phyloP scores from a whole-genome alignment of 495 filamentous ascomycete species.

The Xylaria sp. region DNA sequence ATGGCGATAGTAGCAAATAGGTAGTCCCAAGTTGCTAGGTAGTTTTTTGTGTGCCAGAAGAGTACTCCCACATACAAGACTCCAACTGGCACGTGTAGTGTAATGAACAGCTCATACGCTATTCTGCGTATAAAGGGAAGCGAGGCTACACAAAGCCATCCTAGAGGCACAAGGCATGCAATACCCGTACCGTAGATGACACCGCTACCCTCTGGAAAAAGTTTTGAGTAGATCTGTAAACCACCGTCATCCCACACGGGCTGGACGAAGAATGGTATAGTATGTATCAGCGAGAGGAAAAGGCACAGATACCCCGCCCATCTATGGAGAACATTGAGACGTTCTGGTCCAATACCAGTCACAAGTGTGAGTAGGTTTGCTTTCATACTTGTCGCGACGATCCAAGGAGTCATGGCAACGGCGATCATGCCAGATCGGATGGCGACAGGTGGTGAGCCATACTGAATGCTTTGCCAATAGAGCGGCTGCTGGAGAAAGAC shows the following conservation, averaged over 20 bases:
- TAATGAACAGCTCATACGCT: slow-evolving; percentile 83
- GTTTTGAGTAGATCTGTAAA: slow-evolving; percentile 65
- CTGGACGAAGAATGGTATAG: slow-evolving; percentile 86
- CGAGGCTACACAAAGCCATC: slow-evolving; percentile 83
- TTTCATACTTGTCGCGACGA: slow-evolving; percentile 88
- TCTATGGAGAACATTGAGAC: slow-evolving; percentile 90
- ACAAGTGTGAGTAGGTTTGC: slow-evolving; percentile 84
- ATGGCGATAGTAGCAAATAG: slow-evolving; percentile 83
- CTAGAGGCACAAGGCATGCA: slow-evolving; percentile 81
- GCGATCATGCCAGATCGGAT: slow-evolving; percentile 93
- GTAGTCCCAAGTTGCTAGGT: slow-evolving; percentile 89
- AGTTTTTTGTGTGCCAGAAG: slow-evolving; percentile 97
- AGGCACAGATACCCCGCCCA: slow-evolving; percentile 91
- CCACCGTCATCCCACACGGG: slow-evolving; percentile 83
- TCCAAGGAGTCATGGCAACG: slow-evolving; percentile 93
- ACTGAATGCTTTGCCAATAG: slow-evolving; percentile 81
- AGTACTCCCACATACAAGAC: slow-evolving; percentile 82
- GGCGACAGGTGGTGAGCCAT: slow-evolving; percentile 87
- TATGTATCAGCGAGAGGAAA: slow-evolving; percentile 82
- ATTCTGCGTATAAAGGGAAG: slow-evolving; percentile 68
- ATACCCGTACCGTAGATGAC: slow-evolving; percentile 88
- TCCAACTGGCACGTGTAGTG: slow-evolving; percentile 81
- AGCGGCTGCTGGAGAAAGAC: slow-evolving; percentile 83
- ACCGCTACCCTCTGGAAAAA: slow-evolving; percentile 66
- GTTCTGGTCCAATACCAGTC: slow-evolving; percentile 90